Conservation (phyloP, 1,139 yeast species). For the Suhomyces terraborum region DNA sequence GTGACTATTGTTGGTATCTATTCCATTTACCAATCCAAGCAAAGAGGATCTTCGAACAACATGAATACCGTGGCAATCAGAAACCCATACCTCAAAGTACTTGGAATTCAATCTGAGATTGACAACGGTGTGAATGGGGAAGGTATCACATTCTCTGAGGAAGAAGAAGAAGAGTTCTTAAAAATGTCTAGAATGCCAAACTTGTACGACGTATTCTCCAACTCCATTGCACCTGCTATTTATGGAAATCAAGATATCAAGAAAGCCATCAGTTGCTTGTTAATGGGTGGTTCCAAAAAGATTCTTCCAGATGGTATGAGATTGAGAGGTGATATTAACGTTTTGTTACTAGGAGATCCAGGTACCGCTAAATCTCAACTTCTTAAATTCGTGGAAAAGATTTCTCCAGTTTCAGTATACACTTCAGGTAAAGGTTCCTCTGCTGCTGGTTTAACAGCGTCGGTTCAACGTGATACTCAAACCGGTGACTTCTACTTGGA, state of each 20-base stretch:
- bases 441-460: conserved; percentile 98
- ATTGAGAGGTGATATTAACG: conserved; percentile 95
- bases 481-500: conserved; percentile 92
- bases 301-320: conserved; percentile 94
- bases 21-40: conserved; percentile 77
- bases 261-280: conserved; percentile 86
- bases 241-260: conserved; percentile 93
- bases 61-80: conserved; percentile 77
- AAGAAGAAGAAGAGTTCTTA: conserved; percentile 90
- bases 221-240: conserved; percentile 93
- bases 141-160: conserved; percentile 77
- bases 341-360: conserved; percentile 91
- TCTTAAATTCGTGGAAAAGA: conserved; percentile 91
- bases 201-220: conserved; percentile 80
- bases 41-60: conserved; percentile 49
- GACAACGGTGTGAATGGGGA: conserved; percentile 67
- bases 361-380: conserved; percentile 98
- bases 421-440: conserved; percentile 99
- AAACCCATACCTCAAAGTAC: conserved; percentile 84
- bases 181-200: conserved; percentile 80
- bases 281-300: conserved; percentile 94
- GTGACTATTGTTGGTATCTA: conserved; percentile 91
- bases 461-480: conserved; percentile 87
- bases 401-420: conserved; percentile 91
- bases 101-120: conserved; percentile 83